phyloP scores from a whole-genome alignment of 306 rosid genomes.

The Acacia crassicarpa region DNA sequence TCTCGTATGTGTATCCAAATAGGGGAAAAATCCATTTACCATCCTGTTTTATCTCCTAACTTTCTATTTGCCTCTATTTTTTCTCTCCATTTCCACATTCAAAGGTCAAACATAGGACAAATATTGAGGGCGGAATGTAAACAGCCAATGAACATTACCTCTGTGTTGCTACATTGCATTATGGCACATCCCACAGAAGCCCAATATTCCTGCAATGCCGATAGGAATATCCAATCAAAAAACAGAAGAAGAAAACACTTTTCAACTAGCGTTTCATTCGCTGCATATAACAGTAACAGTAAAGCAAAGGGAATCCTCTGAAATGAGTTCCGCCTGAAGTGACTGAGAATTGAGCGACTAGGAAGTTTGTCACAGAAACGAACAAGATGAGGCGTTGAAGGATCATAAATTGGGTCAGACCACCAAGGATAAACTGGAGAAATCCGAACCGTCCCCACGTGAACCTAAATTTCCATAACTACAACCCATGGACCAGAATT shows the following conservation, averaged over 20 bases:
- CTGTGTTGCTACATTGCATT: slow-evolving; percentile 99
- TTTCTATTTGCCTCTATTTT: neutral
- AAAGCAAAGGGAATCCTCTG: neutral
- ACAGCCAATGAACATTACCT: slow-evolving; percentile 49
- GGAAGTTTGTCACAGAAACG: neutral
- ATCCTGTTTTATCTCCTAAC: neutral
- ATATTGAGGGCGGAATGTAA: neutral
- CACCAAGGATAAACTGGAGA: neutral
- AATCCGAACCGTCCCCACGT: neutral
- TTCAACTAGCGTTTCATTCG: neutral
- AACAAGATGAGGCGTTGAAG: neutral
- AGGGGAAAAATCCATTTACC: neutral
- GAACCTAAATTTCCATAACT: neutral
- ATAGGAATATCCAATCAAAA: neutral
- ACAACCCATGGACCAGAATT: neutral
- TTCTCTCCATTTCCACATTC: neutral
- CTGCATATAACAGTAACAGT: neutral
- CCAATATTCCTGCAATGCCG: slow-evolving; percentile 81
- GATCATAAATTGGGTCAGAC: neutral
- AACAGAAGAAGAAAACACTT: neutral
- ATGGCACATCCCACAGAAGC: slow-evolving; percentile 97
- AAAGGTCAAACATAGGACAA: neutral
- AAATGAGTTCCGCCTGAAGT: neutral
- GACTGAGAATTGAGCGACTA: neutral
- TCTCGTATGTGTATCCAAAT: neutral